Percentiles rank a stretch among this genome's conserved stretches.
Conservation (phyloP, 306 rosid genomes). For the Lathyrus oleraceus region DNA sequence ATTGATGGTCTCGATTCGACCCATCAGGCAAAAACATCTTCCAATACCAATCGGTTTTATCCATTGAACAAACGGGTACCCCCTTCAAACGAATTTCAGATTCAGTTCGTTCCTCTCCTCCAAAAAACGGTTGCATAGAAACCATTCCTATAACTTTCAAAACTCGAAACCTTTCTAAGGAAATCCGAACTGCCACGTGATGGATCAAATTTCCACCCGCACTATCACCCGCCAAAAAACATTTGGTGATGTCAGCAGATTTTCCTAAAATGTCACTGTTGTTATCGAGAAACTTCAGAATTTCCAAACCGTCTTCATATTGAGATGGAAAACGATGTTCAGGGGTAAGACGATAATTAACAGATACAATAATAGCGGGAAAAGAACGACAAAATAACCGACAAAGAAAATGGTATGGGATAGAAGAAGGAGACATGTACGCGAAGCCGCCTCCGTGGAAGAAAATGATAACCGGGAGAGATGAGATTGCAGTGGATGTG, state of each 20-base stretch:
- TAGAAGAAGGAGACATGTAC: slow-evolving; percentile 44
- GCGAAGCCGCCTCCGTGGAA: slow-evolving; percentile 58
- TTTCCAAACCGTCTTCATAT: slow-evolving; percentile 68
- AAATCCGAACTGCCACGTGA: slow-evolving; percentile 51
- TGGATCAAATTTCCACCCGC: slow-evolving; percentile 82
- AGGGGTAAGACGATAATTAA: slow-evolving; percentile 72
- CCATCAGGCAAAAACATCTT: slow-evolving; percentile 58
- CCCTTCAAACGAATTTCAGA: slow-evolving; percentile 46
- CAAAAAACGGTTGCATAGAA: slow-evolving; percentile 76
- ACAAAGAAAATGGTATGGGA: slow-evolving; percentile 48
- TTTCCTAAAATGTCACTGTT: slow-evolving; percentile 1
- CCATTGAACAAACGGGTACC: slow-evolving; percentile 43
- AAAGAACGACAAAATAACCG: slow-evolving; percentile 40
- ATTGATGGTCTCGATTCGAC: slow-evolving; percentile 46
- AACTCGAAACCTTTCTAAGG: not conserved
- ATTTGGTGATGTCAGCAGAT: slow-evolving; percentile 47
- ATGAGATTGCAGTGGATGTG: not conserved
- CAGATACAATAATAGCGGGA: slow-evolving; percentile 58
- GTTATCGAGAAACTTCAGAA: slow-evolving; percentile 44
- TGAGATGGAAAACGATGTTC: slow-evolving; percentile 64
- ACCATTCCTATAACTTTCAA: slow-evolving; percentile 37
- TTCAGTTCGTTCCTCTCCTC: slow-evolving; percentile 68
- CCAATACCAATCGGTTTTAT: slow-evolving; percentile 69
- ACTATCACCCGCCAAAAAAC: slow-evolving; percentile 74
- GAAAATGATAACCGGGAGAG: slow-evolving; percentile 22